These are phyloP conservation scores for Penicillium digitatum DNA, from an alignment of 2,329 filamentous ascomycete species.

Conservation along the genomic window DNA sequence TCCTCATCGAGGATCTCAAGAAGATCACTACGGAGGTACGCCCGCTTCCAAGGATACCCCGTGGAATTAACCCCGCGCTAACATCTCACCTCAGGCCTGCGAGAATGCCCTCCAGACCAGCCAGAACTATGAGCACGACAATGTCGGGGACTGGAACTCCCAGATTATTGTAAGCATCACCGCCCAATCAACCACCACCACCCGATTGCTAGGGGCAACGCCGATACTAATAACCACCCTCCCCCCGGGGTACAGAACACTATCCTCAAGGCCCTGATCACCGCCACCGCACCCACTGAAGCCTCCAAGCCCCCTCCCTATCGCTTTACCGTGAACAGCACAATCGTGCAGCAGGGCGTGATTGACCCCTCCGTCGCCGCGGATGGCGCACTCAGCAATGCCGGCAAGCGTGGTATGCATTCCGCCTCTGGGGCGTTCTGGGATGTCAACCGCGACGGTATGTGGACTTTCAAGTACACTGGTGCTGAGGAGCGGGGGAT, in stretches of 20 bases:
- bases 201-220: background rate
- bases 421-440: constrained; percentile 50
- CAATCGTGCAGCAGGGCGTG: constrained; percentile 86
- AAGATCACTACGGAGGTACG: constrained; percentile 81
- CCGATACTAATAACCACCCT: background rate
- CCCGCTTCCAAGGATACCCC: background rate
- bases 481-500: constrained; percentile 46
- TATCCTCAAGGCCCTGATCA: constrained; percentile 41
- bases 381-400: constrained; percentile 56
- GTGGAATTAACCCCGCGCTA: constrained; percentile 2
- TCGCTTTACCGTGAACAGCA: constrained; percentile 97
- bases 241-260: constrained; percentile 39
- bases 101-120: constrained; percentile 68
- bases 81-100: constrained; percentile 63
- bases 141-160: constrained; percentile 85
- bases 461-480: constrained; percentile 52
- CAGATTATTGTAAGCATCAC: constrained; percentile 74
- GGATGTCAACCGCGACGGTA: constrained; percentile 51
- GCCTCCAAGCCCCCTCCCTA: constrained; percentile 54
- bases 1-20: constrained; percentile 71
- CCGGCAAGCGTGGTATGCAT: constrained; percentile 71
- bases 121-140: constrained; percentile 80
- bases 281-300: constrained; percentile 39
- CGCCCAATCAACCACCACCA: background rate
- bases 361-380: constrained; percentile 51